Evolutionary conservation across 179 eudicot genomes (phyloP), one percentile per base, ranked within the genome.

Genomic region (Beta macrorhiza): DNA sequence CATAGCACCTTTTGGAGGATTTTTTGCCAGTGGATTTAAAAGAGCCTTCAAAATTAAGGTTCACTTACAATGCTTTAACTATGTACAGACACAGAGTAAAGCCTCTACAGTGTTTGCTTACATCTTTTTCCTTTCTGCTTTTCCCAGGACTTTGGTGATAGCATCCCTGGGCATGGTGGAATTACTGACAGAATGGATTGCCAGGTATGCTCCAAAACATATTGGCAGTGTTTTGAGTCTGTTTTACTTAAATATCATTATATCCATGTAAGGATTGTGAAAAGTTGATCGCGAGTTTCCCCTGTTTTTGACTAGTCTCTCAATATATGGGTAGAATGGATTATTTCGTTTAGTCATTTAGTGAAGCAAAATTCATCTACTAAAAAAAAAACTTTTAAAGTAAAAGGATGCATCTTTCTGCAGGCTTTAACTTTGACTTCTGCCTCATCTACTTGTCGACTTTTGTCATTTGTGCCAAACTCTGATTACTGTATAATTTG

Each of bases 161-260:
- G 99, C 82, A 96, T 96, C 82, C 99, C 99, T 71, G 99, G 99
- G 67, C 98, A 96, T 84, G 99, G 99, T 67, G 99, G 98, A 68
- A 91, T 96, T 64, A 96, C 99, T 29, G 99, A 96, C 84, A 83
- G 99, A 89, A 96, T 96, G 99, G 99, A 93, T 85, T 93, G 98
- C 88, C 98, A 94, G 98, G 99, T 96, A 83, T 80, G 78, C 73
- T 62, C 15, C 69, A 25, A 32, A 51, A 55, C 58, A 1, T 58
- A 19, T 73, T 63, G 9, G 56, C 10, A 6, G 5, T 63, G 9
- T 45, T 32, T 45, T 32, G 51, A 59, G 5, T 44, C 52, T 65
- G 71, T 69, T 19, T 67, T n/a, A 77, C 32, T 77, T 22, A 49
- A 56, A n/a, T 20, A 16, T 67, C 49, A 67, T 57, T 29, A 22